A percentile compares a stretch with the other conserved stretches of the same genome.
Evolutionary conservation across 116 monocot species (phyloP).

Genomic region (Iris pallida): DNA sequence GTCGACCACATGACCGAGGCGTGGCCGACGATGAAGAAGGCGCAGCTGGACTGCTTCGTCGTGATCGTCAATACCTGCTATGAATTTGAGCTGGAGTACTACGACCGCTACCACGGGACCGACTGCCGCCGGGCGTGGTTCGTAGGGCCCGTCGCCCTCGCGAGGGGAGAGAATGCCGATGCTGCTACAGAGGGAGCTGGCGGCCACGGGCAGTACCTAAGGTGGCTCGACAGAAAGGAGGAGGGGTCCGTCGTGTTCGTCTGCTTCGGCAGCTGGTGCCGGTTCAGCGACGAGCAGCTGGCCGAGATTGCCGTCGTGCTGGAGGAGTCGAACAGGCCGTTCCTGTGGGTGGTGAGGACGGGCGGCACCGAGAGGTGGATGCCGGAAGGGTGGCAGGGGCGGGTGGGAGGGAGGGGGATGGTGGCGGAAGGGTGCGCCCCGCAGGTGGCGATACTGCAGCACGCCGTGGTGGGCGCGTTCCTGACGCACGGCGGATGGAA

Average conservation of each 20-base stretch:
- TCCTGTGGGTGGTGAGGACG: too few relatives aligned
- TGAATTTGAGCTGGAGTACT: conserved; percentile 20
- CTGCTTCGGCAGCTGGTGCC: too few relatives aligned
- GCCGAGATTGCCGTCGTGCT: too few relatives aligned
- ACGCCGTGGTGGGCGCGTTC: conserved; percentile 27
- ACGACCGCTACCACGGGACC: conserved; percentile 2
- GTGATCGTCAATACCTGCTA: conserved; percentile 23
- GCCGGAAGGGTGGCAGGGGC: conserved; percentile 23
- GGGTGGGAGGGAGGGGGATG: conserved; percentile 18
- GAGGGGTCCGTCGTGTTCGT: too few relatives aligned
- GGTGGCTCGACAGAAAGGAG: conserved; percentile 19
- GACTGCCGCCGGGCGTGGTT: conserved; percentile 11
- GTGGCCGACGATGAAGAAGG: conserved; percentile 7
- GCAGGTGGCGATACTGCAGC: conserved; percentile 19
- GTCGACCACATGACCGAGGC: neutral
- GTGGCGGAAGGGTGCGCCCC: conserved; percentile 29
- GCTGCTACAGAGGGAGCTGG: conserved; percentile 6
- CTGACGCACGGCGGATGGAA: too few relatives aligned
- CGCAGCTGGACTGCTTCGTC: conserved; percentile 19
- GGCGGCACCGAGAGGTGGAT: conserved; percentile 32
- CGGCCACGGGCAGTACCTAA: neutral
- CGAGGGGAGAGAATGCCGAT: neutral
- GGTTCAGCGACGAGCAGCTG: too few relatives aligned
- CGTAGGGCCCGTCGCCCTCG: conserved; percentile 9
- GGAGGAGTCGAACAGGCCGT: too few relatives aligned